Percentiles rank a stretch among this genome's conserved stretches.
Conservation (phyloP, 371 early-diverging fungal genomes). For the Lichtheimia hyalospora region DNA sequence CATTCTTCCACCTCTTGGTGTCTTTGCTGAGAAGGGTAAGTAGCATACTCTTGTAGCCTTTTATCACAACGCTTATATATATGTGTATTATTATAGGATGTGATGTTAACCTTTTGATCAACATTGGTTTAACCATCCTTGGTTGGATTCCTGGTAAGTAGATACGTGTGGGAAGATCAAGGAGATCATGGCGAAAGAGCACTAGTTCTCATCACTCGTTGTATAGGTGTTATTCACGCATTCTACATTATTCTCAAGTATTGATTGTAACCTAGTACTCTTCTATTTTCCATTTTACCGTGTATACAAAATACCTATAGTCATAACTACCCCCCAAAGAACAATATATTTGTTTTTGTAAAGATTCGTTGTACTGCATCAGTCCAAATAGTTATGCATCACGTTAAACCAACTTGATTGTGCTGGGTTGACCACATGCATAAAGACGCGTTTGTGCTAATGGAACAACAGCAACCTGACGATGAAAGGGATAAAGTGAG, state of each 20-base stretch:
- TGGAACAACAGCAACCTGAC: too few relatives aligned
- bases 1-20: conserved; percentile 70
- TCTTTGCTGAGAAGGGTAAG: conserved; percentile 40
- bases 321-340: too few relatives aligned
- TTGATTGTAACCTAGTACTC: not conserved
- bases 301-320: too few relatives aligned
- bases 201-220: not conserved
- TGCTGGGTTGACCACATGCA: too few relatives aligned
- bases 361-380: too few relatives aligned
- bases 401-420: too few relatives aligned
- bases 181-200: not conserved
- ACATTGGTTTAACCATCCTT: conserved; percentile 71
- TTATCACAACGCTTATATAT: too few relatives aligned
- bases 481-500: too few relatives aligned
- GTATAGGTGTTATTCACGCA: conserved; percentile 11
- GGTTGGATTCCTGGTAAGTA: conserved; percentile 79
- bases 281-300: too few relatives aligned
- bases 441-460: too few relatives aligned
- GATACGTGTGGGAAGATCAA: not conserved
- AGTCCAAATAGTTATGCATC: too few relatives aligned
- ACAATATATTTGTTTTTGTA: too few relatives aligned
- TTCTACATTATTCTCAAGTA: conserved; percentile 17
- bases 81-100: conserved; percentile 40
- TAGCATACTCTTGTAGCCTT: not conserved
- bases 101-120: conserved; percentile 69